phyloP scores from a whole-genome alignment of 2,329 filamentous ascomycete genomes.

The Epichloe baconii region DNA sequence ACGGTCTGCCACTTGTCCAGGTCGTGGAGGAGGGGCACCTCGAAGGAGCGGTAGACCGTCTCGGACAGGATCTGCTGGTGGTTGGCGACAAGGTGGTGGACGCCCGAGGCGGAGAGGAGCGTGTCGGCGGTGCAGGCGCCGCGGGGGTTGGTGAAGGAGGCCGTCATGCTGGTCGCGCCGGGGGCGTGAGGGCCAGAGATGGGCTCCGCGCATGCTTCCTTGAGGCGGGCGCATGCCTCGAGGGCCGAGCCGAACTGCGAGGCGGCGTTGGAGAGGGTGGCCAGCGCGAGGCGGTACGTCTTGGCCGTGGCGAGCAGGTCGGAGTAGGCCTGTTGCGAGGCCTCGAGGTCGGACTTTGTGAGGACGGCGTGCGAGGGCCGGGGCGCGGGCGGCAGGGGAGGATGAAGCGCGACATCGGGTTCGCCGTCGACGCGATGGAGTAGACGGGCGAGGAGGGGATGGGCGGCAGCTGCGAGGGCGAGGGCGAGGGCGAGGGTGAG shows the following conservation, averaged over 20 bases:
- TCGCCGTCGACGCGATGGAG: slow-evolving; percentile 49
- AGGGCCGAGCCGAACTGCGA: slow-evolving; percentile 52
- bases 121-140: slow-evolving; percentile 49
- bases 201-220: slow-evolving; percentile 50
- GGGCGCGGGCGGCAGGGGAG: slow-evolving; percentile 45
- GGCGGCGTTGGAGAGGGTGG: slow-evolving; percentile 45
- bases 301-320: slow-evolving; percentile 50
- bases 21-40: slow-evolving; percentile 57
- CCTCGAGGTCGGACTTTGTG: slow-evolving; percentile 48
- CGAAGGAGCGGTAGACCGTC: slow-evolving; percentile 54
- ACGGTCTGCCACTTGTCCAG: slow-evolving; percentile 50
- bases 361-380: slow-evolving; percentile 45
- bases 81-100: slow-evolving; percentile 56
- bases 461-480: slow-evolving; percentile 43
- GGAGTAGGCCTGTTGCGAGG: slow-evolving; percentile 48
- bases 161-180: slow-evolving; percentile 26
- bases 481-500: slow-evolving; percentile 21
- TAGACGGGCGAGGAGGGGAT: slow-evolving; percentile 51
- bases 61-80: slow-evolving; percentile 58
- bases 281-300: slow-evolving; percentile 48
- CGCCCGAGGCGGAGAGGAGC: slow-evolving; percentile 47
- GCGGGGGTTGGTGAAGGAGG: slow-evolving; percentile 31
- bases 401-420: slow-evolving; percentile 44
- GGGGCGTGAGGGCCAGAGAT: slow-evolving; percentile 24
- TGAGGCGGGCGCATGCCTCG: slow-evolving; percentile 54